phyloP scores from a whole-genome alignment of 1,284 basidiomycete genomes.

The Psilocybe mexicana region DNA sequence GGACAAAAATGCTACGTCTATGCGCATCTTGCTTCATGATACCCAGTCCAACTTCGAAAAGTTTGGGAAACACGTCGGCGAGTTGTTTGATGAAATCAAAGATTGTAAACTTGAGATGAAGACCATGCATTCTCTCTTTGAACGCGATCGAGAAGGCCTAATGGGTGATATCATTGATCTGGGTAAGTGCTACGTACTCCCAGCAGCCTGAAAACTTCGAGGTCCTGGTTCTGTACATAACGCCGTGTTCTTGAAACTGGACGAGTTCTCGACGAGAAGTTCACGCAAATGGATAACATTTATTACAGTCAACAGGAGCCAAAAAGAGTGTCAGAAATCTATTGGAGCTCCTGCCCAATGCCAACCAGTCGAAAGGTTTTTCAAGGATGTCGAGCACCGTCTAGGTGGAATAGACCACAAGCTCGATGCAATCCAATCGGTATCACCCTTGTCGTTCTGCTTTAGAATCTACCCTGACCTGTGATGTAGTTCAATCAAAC shows the following conservation, averaged over 20 bases:
- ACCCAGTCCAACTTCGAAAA: constrained; percentile 64
- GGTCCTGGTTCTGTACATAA: neutral
- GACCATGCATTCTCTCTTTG: constrained; percentile 44
- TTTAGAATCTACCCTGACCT: neutral
- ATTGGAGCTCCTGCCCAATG: constrained; percentile 59
- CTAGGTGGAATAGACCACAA: constrained; percentile 54
- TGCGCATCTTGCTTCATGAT: constrained; percentile 67
- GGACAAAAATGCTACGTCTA: constrained; percentile 65
- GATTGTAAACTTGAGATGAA: constrained; percentile 44
- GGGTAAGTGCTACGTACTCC: constrained; percentile 35
- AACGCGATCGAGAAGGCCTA: constrained; percentile 45
- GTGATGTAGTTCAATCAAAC: constrained; percentile 44
- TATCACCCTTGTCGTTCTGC: constrained; percentile 23
- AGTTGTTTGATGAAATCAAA: constrained; percentile 41
- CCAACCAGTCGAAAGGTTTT: constrained; percentile 39
- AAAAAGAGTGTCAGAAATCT: constrained; percentile 56
- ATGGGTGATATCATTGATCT: constrained; percentile 45
- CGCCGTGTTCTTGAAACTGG: too few species aligned
- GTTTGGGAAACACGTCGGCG: constrained; percentile 52
- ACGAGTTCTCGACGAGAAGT: neutral
- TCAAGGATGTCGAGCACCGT: constrained; percentile 38
- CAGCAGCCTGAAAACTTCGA: constrained; percentile 23
- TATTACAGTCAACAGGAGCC: constrained; percentile 54
- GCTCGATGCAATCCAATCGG: constrained; percentile 56
- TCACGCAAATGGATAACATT: neutral